Conservation (phyloP, 1,284 basidiomycete species). For the Cutaneotrichosporon curvatum region DNA sequence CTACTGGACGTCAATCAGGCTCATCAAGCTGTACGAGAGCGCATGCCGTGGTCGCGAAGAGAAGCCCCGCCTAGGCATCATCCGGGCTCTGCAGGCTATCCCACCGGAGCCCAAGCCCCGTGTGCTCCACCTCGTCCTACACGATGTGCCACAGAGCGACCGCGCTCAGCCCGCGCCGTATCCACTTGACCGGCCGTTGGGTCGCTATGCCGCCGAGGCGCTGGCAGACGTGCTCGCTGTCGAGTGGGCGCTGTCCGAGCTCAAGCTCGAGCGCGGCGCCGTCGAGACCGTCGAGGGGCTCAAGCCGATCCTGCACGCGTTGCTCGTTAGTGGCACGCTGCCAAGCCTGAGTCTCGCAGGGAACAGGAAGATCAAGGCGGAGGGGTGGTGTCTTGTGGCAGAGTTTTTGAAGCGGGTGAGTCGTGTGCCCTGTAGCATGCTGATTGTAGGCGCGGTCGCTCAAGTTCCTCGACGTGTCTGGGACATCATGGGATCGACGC, state of each 20-base stretch:
- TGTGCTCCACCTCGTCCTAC: slow-evolving; percentile 30
- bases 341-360: slow-evolving; percentile 79
- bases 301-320: slow-evolving; percentile 82
- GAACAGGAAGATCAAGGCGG: slow-evolving; percentile 69
- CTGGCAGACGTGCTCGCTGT: slow-evolving; percentile 81
- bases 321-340: slow-evolving; percentile 75
- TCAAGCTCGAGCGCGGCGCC: slow-evolving; percentile 68
- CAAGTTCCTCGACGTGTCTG: slow-evolving; percentile 81
- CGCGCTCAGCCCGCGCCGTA: slow-evolving; percentile 14
- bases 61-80: slow-evolving; percentile 60
- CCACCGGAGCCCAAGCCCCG: slow-evolving; percentile 29
- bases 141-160: slow-evolving; percentile 7
- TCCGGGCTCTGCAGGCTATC: slow-evolving; percentile 57
- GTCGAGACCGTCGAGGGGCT: slow-evolving; percentile 70
- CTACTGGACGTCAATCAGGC: slow-evolving; percentile 42
- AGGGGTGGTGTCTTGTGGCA: slow-evolving; percentile 73
- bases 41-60: slow-evolving; percentile 47
- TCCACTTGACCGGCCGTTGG: slow-evolving; percentile 53
- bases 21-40: slow-evolving; percentile 42
- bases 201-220: slow-evolving; percentile 61
- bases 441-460: slow-evolving; percentile 59
- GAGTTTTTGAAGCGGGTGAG: slow-evolving; percentile 67
- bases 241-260: slow-evolving; percentile 78
- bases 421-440: too few relatives aligned
- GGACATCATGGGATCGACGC: slow-evolving; percentile 76